Evolutionary conservation across 2,329 filamentous ascomycete species (phyloP).

Genomic region (Diaporthe vexans): DNA sequence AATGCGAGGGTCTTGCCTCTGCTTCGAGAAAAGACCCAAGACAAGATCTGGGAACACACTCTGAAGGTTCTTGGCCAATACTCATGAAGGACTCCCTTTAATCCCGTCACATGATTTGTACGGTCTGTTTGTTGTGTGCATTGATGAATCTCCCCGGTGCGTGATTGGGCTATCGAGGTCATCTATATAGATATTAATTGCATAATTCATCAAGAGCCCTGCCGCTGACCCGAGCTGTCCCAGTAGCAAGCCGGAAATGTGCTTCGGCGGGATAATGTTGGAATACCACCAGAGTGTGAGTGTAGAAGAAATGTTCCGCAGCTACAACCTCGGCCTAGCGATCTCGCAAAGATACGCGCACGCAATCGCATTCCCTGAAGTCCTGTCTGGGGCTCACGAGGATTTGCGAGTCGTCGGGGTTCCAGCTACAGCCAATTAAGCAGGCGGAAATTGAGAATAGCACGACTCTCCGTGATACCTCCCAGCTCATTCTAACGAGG

Average conservation of each 20-base stretch:
- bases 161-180: too few species aligned
- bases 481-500: neutral
- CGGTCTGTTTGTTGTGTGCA: neutral
- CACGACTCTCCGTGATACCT: too few species aligned
- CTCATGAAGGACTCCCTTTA: neutral
- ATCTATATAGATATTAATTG: too few species aligned
- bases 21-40: slow-evolving; percentile 46
- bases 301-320: neutral
- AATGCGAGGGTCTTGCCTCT: slow-evolving; percentile 46
- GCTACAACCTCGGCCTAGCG: neutral
- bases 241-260: neutral
- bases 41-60: slow-evolving; percentile 48
- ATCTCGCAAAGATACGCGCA: neutral
- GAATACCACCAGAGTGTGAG: neutral
- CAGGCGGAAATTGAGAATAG: neutral
- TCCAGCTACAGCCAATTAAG: neutral
- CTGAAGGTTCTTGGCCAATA: slow-evolving; percentile 44
- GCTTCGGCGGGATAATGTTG: neutral
- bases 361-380: neutral
- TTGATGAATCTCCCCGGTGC: too few species aligned
- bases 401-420: neutral
- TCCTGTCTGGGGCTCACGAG: too few species aligned
- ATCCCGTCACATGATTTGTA: neutral
- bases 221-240: too few species aligned
- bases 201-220: neutral